Percentiles rank a stretch among this genome's conserved stretches.
Conservation (phyloP, 1,284 basidiomycete genomes). For the Inonotus hispidus region DNA sequence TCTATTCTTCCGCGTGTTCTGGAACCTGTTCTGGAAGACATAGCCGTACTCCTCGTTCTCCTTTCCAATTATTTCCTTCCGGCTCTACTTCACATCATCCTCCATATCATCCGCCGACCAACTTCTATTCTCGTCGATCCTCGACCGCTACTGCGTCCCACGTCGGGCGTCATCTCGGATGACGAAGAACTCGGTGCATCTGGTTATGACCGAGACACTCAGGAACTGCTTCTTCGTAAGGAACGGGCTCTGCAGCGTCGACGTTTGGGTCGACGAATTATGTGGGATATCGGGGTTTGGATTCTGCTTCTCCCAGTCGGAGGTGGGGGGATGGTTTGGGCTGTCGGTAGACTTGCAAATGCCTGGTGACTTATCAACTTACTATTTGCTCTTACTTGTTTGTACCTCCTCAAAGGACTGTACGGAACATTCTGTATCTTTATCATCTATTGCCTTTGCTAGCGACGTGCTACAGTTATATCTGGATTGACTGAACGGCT, state of each 20-base stretch:
- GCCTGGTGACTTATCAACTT: slow-evolving; percentile 8
- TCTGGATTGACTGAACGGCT: not conserved
- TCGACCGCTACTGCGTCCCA: slow-evolving; percentile 25
- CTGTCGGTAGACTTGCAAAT: slow-evolving; percentile 39
- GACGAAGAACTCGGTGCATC: slow-evolving; percentile 21
- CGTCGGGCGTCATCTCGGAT: slow-evolving; percentile 24
- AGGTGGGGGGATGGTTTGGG: slow-evolving; percentile 48
- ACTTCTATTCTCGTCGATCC: slow-evolving; percentile 53
- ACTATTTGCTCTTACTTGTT: not conserved
- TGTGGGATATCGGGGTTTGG: slow-evolving; percentile 74
- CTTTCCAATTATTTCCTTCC: slow-evolving; percentile 56
- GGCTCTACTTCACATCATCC: slow-evolving; percentile 57
- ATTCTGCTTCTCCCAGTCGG: slow-evolving; percentile 49
- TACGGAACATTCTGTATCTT: not conserved
- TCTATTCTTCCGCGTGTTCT: slow-evolving; percentile 36
- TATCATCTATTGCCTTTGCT: not conserved
- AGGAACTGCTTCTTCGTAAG: slow-evolving; percentile 64
- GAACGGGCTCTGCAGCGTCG: slow-evolving; percentile 64
- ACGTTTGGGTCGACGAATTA: slow-evolving; percentile 54
- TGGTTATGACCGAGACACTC: slow-evolving; percentile 35
- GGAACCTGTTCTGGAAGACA: slow-evolving; percentile 39
- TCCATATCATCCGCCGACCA: slow-evolving; percentile 65
- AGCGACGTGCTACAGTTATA: not conserved
- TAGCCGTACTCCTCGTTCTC: slow-evolving; percentile 44
- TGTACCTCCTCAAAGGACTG: not conserved